Conservation (phyloP, 176 grass and related monocot species). For the Thinopyrum elongatum region DNA sequence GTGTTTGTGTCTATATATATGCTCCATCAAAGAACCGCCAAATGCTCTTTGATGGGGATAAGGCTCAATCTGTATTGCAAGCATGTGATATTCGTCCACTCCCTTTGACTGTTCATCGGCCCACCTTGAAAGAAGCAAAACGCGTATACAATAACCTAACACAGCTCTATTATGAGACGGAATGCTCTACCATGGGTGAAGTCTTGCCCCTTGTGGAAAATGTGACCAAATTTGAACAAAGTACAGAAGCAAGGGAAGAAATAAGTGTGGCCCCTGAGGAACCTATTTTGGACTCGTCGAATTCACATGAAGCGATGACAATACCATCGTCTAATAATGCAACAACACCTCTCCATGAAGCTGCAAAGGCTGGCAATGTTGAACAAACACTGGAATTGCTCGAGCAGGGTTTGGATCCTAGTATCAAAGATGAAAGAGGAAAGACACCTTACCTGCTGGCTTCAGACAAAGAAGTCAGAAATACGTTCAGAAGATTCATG, state of each 20-base stretch:
- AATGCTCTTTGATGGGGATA: slow-evolving; percentile 77
- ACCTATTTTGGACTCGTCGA: slow-evolving; percentile 44
- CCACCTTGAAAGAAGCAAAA: slow-evolving; percentile 93
- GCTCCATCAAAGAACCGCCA: slow-evolving; percentile 82
- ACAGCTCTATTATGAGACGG: slow-evolving; percentile 55
- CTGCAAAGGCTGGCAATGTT: slow-evolving; percentile 71
- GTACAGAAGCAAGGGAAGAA: slow-evolving; percentile 37
- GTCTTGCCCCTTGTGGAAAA: slow-evolving; percentile 24
- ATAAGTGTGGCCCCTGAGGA: slow-evolving; percentile 24
- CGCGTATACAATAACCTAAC: slow-evolving; percentile 74
- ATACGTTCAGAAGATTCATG: slow-evolving; percentile 99
- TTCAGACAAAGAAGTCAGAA: slow-evolving; percentile 86
- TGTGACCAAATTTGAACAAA: slow-evolving; percentile 22
- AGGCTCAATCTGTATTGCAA: slow-evolving; percentile 52
- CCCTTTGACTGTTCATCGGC: slow-evolving; percentile 76
- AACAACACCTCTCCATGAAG: slow-evolving; percentile 79
- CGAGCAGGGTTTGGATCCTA: slow-evolving; percentile 84
- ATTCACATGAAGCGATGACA: slow-evolving; percentile 23
- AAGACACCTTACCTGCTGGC: slow-evolving; percentile 80
- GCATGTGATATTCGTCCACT: slow-evolving; percentile 62
- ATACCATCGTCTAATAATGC: slow-evolving; percentile 27
- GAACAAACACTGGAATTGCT: slow-evolving; percentile 67
- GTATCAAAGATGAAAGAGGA: slow-evolving; percentile 77
- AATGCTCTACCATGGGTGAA: slow-evolving; percentile 35
- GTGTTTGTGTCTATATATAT: slow-evolving; percentile 63